phyloP scores from a whole-genome alignment of 257 asterid species.

The Solanum bulbocastanum region DNA sequence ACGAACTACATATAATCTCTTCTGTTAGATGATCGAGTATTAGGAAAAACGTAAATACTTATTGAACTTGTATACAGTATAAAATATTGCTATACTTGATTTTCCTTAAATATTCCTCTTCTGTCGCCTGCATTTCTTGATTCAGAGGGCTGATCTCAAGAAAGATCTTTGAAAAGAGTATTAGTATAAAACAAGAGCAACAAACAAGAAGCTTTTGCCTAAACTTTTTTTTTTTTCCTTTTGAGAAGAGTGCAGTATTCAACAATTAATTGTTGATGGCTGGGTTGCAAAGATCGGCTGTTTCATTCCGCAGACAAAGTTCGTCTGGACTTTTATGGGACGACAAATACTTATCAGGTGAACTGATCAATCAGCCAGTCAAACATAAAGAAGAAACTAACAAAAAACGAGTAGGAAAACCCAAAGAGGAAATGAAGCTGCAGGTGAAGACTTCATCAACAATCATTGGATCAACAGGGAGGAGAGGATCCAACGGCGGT shows the following conservation, averaged over 20 bases:
- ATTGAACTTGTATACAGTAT: not conserved
- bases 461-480: not conserved
- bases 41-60: not conserved
- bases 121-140: too few relatives aligned
- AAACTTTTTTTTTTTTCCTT: not conserved
- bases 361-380: not conserved
- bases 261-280: constrained; percentile 16
- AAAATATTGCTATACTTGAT: not conserved
- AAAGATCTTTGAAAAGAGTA: not conserved
- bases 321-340: constrained; percentile 51
- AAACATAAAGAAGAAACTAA: not conserved
- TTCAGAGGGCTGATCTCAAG: too few relatives aligned
- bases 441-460: not conserved
- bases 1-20: not conserved
- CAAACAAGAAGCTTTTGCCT: not conserved
- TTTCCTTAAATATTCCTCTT: too few relatives aligned
- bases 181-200: not conserved
- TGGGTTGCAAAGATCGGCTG: constrained; percentile 45
- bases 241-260: not conserved
- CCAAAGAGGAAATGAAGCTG: not conserved
- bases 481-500: not conserved
- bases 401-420: not conserved
- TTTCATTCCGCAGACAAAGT: constrained; percentile 49
- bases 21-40: not conserved
- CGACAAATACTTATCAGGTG: constrained; percentile 34